Percentiles rank a stretch among this genome's conserved stretches.
These are phyloP conservation scores for Arctostaphylos glauca DNA, from an alignment of 148 eudicot genomes.

Conservation along the genomic window DNA sequence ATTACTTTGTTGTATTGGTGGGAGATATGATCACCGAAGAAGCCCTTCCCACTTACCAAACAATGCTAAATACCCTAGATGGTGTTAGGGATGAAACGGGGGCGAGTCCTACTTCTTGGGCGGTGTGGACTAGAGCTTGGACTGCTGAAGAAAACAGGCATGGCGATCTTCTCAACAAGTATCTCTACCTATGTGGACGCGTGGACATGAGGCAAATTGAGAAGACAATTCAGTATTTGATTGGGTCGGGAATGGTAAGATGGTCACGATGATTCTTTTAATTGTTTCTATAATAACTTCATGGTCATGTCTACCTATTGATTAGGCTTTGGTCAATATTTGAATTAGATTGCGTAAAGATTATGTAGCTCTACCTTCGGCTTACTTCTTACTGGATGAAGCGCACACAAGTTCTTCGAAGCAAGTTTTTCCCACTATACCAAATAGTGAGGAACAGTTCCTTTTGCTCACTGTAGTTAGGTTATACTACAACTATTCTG, in stretches of 20 bases:
- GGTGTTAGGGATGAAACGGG: constrained; percentile 32
- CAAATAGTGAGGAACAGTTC: background rate
- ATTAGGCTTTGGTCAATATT: background rate
- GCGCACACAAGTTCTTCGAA: background rate
- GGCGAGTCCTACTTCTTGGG: constrained; percentile 28
- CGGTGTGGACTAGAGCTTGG: constrained; percentile 32
- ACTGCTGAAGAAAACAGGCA: constrained; percentile 34
- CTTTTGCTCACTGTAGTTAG: background rate
- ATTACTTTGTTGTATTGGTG: constrained; percentile 29
- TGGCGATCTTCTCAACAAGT: constrained; percentile 29
- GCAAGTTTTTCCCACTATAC: constrained; percentile 1
- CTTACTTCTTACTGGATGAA: background rate
- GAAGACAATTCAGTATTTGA: constrained; percentile 33
- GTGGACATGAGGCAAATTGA: constrained; percentile 35
- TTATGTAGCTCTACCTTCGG: background rate
- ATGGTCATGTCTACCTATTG: background rate
- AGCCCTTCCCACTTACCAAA: constrained; percentile 33
- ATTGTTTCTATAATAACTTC: background rate
- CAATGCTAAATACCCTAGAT: constrained; percentile 29
- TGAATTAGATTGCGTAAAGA: background rate
- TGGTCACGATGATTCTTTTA: background rate
- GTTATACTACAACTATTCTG: background rate
- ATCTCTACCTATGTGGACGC: constrained; percentile 28
- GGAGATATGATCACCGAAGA: constrained; percentile 35
- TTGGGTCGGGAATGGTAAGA: constrained; percentile 31